Percentiles rank a stretch among this genome's conserved stretches.
These are phyloP conservation scores for Acanthamoeba castellanii DNA, from an alignment of 208 protist genomes.

Conservation along the genomic window DNA sequence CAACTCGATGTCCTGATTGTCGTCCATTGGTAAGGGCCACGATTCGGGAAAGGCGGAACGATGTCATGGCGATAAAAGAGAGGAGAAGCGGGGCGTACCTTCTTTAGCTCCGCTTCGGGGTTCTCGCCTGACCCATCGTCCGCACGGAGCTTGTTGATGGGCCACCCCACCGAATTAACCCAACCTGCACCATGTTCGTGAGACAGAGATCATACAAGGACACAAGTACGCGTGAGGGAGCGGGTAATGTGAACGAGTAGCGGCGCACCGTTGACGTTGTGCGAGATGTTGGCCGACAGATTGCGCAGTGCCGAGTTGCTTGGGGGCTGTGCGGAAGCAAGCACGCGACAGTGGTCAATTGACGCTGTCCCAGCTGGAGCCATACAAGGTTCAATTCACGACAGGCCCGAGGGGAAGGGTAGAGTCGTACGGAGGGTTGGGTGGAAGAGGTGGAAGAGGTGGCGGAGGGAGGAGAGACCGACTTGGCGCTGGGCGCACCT, in stretches of 20 bases:
- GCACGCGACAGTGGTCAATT: no score
- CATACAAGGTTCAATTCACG: background rate
- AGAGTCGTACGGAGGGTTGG: background rate
- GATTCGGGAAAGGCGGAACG: background rate
- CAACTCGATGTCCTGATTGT: background rate
- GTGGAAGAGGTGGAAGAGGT: background rate
- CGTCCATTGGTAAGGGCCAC: background rate
- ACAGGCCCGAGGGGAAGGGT: background rate
- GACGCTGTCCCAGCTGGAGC: no score
- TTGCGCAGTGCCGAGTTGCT: background rate
- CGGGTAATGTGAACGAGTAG: background rate
- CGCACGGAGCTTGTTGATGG: background rate
- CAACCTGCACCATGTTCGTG: background rate
- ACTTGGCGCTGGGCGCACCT: background rate
- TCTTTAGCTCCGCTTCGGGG: background rate
- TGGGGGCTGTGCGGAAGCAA: background rate
- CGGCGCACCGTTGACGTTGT: conserved; percentile 27
- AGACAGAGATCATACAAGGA: background rate
- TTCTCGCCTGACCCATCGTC: background rate
- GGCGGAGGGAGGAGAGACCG: background rate
- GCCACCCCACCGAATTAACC: conserved; percentile 2
- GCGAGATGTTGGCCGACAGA: conserved; percentile 34
- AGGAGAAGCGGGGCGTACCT: background rate
- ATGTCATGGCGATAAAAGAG: background rate
- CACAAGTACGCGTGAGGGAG: background rate